These are phyloP conservation scores for Botrytis hyacinthi DNA, from an alignment of 2,329 filamentous ascomycete species.

Conservation along the genomic window DNA sequence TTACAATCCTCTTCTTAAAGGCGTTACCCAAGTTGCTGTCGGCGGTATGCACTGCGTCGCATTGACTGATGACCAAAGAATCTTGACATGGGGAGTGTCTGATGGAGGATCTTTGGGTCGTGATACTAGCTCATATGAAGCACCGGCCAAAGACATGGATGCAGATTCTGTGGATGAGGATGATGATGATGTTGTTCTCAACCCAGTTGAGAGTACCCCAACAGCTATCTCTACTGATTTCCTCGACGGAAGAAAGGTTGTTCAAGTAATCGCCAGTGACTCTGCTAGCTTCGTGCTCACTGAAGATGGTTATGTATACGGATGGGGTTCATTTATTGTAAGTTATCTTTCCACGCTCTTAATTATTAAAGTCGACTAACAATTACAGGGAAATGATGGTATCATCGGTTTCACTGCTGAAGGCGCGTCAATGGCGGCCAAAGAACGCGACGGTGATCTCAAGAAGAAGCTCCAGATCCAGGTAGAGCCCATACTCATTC, in stretches of 20 bases:
- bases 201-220: conserved; percentile 70
- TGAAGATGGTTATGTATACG: conserved; percentile 71
- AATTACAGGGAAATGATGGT: conserved; percentile 57
- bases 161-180: conserved; percentile 45
- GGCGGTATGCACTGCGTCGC: conserved; percentile 81
- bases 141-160: conserved; percentile 57
- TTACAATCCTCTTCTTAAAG: conserved; percentile 60
- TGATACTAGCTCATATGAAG: conserved; percentile 59
- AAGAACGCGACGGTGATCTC: background rate
- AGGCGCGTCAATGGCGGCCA: background rate
- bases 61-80: conserved; percentile 75
- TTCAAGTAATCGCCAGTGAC: conserved; percentile 63
- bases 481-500: conserved; percentile 49
- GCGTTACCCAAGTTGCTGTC: conserved; percentile 72
- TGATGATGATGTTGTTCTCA: conserved; percentile 58
- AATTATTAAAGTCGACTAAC: conserved; percentile 23
- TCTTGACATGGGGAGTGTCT: conserved; percentile 85
- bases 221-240: conserved; percentile 35
- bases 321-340: conserved; percentile 80
- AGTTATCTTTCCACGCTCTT: conserved; percentile 29
- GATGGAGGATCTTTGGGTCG: conserved; percentile 79
- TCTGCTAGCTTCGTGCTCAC: conserved; percentile 76
- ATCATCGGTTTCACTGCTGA: conserved; percentile 52
- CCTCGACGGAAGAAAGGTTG: background rate
- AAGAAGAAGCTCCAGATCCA: conserved; percentile 33